Conservation (phyloP, 179 eudicot genomes). For the Carnegiea gigantea region DNA sequence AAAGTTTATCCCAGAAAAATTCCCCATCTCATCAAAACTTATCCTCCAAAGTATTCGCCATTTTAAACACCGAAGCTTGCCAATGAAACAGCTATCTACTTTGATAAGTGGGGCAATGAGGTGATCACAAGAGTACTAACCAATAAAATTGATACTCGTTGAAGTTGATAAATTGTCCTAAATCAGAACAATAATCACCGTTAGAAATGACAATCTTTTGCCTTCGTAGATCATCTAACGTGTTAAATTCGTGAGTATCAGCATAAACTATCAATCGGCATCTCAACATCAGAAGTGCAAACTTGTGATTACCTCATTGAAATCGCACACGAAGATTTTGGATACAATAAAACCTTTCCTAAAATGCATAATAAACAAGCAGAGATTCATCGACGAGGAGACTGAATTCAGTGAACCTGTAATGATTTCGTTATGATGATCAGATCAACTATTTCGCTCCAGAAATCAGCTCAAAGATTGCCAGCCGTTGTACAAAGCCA, state of each 20-base stretch:
- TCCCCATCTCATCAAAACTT: background rate
- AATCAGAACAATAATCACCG: no score
- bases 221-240: no score
- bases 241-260: background rate
- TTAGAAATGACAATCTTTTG: no score
- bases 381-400: slow-evolving; percentile 58
- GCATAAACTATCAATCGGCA: background rate
- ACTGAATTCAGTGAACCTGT: slow-evolving; percentile 29
- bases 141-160: no score
- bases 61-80: background rate
- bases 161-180: no score
- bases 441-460: slow-evolving; percentile 52
- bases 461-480: slow-evolving; percentile 44
- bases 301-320: no score
- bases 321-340: background rate
- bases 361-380: background rate
- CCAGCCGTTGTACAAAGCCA: slow-evolving; percentile 18
- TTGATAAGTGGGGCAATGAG: no score
- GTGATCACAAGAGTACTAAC: no score
- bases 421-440: slow-evolving; percentile 23
- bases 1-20: background rate
- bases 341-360: no score
- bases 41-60: background rate
- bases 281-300: no score
- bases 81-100: no score